Base-by-base conservation (phyloP, 2,329 filamentous ascomycete genomes). In the Ciborinia camelliae region DNA sequence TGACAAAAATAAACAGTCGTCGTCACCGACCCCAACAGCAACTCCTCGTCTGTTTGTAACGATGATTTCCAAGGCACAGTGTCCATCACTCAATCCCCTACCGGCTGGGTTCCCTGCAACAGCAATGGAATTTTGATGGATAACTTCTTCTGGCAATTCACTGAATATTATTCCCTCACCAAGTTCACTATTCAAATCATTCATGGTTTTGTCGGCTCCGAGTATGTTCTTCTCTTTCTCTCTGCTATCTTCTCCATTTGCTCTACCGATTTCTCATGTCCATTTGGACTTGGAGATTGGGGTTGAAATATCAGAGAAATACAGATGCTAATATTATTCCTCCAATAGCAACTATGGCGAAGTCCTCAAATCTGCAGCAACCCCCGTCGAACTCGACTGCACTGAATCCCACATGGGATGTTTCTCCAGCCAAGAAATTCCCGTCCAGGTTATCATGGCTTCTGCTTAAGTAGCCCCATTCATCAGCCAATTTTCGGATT, bases 11-110 rank as follows among this genome's bases (percentile, higher is more conserved):
- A 20, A 62, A 45, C 20, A 74, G 73, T 74, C 68, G 30, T 47
- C 57, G 72, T 74, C 68, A 53, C 61, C 23, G 73, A 75, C 65
- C 68, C 64, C 18, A 75, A 75, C 65, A 70, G 70, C 52, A 71
- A 72, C 65, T 72, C 71, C 30, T 67, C 51, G n/a, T 70, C 69
- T n/a, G 64, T 58, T 32, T 75, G 73, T 41, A 60, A 65, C n/a
- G 39, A 65, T 10, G 64, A 66, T 28, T 75, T 70, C 69, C 65
- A 51, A 43, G 61, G 69, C 10, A 57, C 68, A 51, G 63, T 63
- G 37, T 51, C 30, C 47, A 68, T 47, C 26, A 65, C 54, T 59
- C 65, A 28, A 39, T 65, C 64, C 28, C 71, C 72, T 0, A 66
- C 64, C 37, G 63, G 55, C 4, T 64, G 57, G 55, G 51, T 68